Conservation (phyloP, 2,329 filamentous ascomycete genomes). For the Talaromyces verruculosus region DNA sequence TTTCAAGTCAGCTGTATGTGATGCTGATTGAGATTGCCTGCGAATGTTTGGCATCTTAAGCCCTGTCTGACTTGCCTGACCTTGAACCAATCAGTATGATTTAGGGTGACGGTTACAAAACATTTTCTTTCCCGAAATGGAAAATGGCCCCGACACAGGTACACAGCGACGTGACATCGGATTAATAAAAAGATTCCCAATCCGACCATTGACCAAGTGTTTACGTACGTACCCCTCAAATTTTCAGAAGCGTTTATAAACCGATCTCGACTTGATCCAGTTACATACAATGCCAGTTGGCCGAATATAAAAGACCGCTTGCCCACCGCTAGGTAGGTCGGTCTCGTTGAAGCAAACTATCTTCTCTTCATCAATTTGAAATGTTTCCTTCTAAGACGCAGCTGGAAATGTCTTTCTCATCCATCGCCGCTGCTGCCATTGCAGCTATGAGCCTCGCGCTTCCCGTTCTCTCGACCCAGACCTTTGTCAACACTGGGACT, state of each 20-base stretch:
- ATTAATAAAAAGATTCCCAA: background rate
- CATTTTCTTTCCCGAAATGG: background rate
- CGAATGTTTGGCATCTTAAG: background rate
- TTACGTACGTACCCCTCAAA: background rate
- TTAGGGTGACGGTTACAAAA: background rate
- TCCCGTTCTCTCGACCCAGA: conserved; percentile 21
- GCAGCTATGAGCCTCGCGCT: conserved; percentile 9
- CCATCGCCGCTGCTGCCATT: background rate
- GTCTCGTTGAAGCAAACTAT: too few relatives aligned
- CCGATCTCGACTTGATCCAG: background rate
- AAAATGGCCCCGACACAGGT: background rate
- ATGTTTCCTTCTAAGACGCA: too few relatives aligned
- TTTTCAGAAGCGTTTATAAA: background rate
- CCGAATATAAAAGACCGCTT: background rate
- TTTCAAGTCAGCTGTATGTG: background rate
- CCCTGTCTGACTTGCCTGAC: background rate
- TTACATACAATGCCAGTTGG: background rate
- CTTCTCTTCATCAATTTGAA: background rate
- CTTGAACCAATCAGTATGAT: background rate
- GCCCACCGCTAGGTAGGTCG: background rate
- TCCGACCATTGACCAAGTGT: background rate
- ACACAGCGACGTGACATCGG: background rate
- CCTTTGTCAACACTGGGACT: conserved; percentile 31
- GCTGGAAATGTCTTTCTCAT: background rate
- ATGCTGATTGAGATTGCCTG: background rate